Percentiles rank a stretch among this genome's conserved stretches.
These are phyloP conservation scores for Plasmodium knowlesi DNA, from an alignment of 169 alveolate species.

Conservation along the genomic window DNA sequence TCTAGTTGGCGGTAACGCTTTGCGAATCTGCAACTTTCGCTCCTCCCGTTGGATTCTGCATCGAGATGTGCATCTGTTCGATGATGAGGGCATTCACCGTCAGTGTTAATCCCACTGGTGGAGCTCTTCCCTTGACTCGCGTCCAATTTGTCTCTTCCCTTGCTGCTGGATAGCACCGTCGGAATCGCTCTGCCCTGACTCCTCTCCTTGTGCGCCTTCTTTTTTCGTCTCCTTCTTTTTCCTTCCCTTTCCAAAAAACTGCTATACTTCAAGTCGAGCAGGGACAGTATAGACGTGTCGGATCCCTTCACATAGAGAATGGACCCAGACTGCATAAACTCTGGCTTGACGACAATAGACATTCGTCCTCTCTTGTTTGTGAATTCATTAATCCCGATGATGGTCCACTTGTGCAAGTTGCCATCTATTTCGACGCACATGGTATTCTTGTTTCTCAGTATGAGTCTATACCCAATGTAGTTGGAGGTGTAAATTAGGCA, in stretches of 20 bases:
- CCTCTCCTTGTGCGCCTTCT: neutral
- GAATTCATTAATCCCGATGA: conserved; percentile 73
- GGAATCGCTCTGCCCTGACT: neutral
- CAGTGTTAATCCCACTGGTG: neutral
- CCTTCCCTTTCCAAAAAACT: conserved; percentile 37
- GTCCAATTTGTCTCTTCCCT: neutral
- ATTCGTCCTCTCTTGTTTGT: conserved; percentile 73
- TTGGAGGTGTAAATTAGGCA: conserved; percentile 69
- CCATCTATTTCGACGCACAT: conserved; percentile 76
- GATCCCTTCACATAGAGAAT: conserved; percentile 73
- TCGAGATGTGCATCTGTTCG: conserved; percentile 21
- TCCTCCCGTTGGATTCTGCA: conserved; percentile 25
- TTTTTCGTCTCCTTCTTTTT: conserved; percentile 2
- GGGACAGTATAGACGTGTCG: conserved; percentile 60
- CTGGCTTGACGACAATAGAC: conserved; percentile 75
- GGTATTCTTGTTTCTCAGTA: conserved; percentile 65
- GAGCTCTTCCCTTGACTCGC: neutral
- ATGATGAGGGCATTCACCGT: conserved; percentile 4
- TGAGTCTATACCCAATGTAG: conserved; percentile 53
- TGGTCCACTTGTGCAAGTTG: conserved; percentile 48
- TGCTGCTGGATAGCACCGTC: neutral
- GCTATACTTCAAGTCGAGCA: conserved; percentile 61
- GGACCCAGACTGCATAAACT: conserved; percentile 52
- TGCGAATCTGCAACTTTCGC: conserved; percentile 9
- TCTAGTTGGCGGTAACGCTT: conserved; percentile 57